Conservation (phyloP, 2,329 filamentous ascomycete genomes). For the Claviceps arundinis region DNA sequence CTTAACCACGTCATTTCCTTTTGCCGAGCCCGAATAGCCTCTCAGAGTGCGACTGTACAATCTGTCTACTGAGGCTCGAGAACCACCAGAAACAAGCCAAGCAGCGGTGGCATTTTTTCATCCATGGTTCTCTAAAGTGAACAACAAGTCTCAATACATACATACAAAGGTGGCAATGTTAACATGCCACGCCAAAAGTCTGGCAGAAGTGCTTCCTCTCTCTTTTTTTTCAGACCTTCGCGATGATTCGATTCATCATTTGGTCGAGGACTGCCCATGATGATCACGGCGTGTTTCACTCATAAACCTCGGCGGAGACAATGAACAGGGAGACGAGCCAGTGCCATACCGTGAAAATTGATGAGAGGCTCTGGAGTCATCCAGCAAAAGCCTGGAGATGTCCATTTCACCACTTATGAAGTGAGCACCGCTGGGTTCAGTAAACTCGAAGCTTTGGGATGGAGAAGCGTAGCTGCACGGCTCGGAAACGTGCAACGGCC, state of each 20-base stretch:
- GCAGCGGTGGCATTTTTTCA: too few species aligned
- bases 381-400: slow-evolving; percentile 45
- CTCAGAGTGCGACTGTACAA: too few species aligned
- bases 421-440: slow-evolving; percentile 25
- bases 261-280: slow-evolving; percentile 8
- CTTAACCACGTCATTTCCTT: too few species aligned
- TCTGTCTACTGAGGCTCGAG: too few species aligned
- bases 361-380: slow-evolving; percentile 28
- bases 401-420: slow-evolving; percentile 44
- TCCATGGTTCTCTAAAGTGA: too few species aligned
- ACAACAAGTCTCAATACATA: too few species aligned
- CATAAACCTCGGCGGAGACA: slow-evolving; percentile 10
- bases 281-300: slow-evolving; percentile 11
- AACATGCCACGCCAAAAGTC: too few species aligned
- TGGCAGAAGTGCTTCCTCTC: neutral
- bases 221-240: neutral
- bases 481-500: slow-evolving; percentile 25
- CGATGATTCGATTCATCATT: slow-evolving; percentile 4
- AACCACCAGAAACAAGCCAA: too few species aligned
- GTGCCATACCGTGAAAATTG: slow-evolving; percentile 13
- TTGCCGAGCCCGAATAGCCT: too few species aligned
- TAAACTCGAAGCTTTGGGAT: slow-evolving; percentile 28
- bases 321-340: slow-evolving; percentile 14
- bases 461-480: slow-evolving; percentile 14
- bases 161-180: too few species aligned